phyloP scores from a whole-genome alignment of 164 flowering plant species.

The Nelumbo lutea region DNA sequence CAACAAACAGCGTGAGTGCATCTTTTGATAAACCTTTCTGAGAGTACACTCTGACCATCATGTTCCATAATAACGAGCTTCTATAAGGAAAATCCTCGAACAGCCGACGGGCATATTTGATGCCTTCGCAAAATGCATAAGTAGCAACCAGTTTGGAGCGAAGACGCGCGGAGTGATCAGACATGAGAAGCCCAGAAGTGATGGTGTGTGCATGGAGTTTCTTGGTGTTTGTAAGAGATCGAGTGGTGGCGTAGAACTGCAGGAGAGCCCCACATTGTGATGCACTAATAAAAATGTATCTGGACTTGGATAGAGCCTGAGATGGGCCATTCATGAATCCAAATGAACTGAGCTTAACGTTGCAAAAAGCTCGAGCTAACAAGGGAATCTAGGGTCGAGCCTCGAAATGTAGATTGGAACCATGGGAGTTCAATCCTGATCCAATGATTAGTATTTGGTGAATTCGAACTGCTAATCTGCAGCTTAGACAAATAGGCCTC shows the following conservation, averaged over 20 bases:
- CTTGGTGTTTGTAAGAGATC: not conserved
- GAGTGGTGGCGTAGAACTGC: slow-evolving; percentile 38
- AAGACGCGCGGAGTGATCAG: slow-evolving; percentile 12
- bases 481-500: too few species aligned
- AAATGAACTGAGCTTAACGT: not conserved
- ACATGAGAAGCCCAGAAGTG: slow-evolving; percentile 20
- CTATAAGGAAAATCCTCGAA: slow-evolving; percentile 43
- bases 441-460: too few species aligned
- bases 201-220: not conserved
- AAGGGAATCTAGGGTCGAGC: too few species aligned
- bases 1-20: slow-evolving; percentile 39
- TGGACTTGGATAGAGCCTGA: slow-evolving; percentile 2
- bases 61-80: slow-evolving; percentile 31
- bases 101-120: slow-evolving; percentile 32
- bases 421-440: too few species aligned
- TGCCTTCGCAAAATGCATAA: slow-evolving; percentile 31
- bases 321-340: slow-evolving; percentile 9
- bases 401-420: too few species aligned
- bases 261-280: not conserved
- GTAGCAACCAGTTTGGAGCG: slow-evolving; percentile 1
- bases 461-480: too few species aligned
- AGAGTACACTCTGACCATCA: slow-evolving; percentile 42
- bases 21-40: slow-evolving; percentile 21
- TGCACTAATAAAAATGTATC: not conserved
- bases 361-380: too few species aligned